Percentiles rank a stretch among this genome's conserved stretches.
Evolutionary conservation across 75 land plant species (phyloP).

Genomic region (Adiantum capillusveneris): DNA sequence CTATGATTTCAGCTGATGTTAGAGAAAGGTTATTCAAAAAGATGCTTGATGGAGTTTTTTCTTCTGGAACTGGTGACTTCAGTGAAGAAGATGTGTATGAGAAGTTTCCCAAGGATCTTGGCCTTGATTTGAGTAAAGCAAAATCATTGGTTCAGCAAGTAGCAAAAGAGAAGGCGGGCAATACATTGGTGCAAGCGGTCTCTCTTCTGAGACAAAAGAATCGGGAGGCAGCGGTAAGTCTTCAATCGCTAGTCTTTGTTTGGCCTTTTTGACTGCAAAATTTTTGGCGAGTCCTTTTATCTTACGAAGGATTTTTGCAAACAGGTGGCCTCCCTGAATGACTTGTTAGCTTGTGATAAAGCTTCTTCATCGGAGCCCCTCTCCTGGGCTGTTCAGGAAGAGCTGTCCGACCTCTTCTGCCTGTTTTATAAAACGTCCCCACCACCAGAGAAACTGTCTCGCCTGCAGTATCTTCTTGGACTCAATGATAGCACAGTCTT

Average conservation of each 20-base stretch:
- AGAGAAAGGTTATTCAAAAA: constrained; percentile 76
- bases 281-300: neutral
- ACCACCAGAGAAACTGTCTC: constrained; percentile 39
- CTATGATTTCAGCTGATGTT: constrained; percentile 61
- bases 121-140: constrained; percentile 50
- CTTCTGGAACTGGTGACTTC: constrained; percentile 86
- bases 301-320: neutral
- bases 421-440: constrained; percentile 61
- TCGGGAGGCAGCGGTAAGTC: constrained; percentile 59
- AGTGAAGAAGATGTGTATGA: constrained; percentile 74
- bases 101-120: constrained; percentile 67
- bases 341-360: constrained; percentile 87
- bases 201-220: constrained; percentile 81
- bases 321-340: constrained; percentile 75
- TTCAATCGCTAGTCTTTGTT: constrained; percentile 3
- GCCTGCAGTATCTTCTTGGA: constrained; percentile 74
- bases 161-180: constrained; percentile 53
- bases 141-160: constrained; percentile 57
- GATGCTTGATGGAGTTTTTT: constrained; percentile 66
- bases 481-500: constrained; percentile 55
- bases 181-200: constrained; percentile 75
- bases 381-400: constrained; percentile 78
- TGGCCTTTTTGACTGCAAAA: neutral
- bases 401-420: constrained; percentile 63
- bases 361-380: constrained; percentile 51